phyloP scores from a whole-genome alignment of 23 red algal species.

The Gracilaria caudata region DNA sequence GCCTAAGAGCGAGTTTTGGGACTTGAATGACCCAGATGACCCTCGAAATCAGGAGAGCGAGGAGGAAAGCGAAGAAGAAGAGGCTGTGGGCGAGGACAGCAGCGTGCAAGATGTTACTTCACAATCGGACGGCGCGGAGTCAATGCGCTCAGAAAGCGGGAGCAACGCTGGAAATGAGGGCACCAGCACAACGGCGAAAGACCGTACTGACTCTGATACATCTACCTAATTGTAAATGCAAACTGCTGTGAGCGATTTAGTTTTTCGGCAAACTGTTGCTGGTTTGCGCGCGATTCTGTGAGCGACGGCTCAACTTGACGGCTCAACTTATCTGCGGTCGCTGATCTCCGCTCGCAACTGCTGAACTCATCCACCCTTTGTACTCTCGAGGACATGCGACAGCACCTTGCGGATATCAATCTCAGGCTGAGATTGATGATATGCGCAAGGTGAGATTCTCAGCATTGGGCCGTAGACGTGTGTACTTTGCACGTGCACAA shows the following conservation, averaged over 20 bases:
- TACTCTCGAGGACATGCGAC: no score
- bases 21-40: constrained; percentile 93
- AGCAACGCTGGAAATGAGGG: background rate
- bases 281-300: background rate
- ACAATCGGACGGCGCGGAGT: background rate
- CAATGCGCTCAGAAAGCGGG: constrained; percentile 7
- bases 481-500: background rate
- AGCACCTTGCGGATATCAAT: no score
- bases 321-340: background rate
- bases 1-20: constrained; percentile 90
- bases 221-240: constrained; percentile 39
- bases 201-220: constrained; percentile 36
- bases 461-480: background rate
- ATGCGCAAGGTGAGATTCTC: no score
- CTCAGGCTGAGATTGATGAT: no score
- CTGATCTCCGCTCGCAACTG: background rate
- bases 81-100: background rate
- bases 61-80: constrained; percentile 59
- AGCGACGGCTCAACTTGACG: background rate
- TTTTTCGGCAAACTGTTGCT: background rate
- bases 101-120: background rate
- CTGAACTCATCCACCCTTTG: no score
- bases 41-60: constrained; percentile 88
- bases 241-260: background rate
- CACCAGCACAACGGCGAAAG: constrained; percentile 18